Evolutionary conservation across 208 protist genomes (phyloP).

Genomic region (Wallacemonas sp.): DNA sequence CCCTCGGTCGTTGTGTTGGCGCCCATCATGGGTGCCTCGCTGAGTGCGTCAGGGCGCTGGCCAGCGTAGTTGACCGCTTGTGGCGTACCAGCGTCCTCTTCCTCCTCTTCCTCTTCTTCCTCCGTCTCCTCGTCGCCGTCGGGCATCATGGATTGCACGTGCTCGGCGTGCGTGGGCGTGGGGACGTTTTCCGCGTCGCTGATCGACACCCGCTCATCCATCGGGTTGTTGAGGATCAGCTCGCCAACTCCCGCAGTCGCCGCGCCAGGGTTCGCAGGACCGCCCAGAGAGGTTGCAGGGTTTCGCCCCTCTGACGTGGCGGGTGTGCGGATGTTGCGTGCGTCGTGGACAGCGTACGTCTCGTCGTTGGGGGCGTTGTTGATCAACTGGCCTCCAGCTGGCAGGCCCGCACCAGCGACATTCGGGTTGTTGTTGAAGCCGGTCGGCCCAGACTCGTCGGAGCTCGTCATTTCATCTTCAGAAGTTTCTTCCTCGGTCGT

Average conservation of each 20-base stretch:
- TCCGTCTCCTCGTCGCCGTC: conserved; percentile 1
- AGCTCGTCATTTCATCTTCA: conserved; percentile 5
- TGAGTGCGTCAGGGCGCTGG: conserved; percentile 60
- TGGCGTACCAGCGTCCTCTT: conserved; percentile 3
- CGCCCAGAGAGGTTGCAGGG: neutral
- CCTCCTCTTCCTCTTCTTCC: conserved; percentile 20
- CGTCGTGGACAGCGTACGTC: conserved; percentile 33
- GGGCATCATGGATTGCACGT: neutral
- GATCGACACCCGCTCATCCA: conserved; percentile 84
- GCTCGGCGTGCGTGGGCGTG: conserved; percentile 33
- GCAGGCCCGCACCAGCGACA: neutral
- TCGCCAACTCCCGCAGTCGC: conserved; percentile 20
- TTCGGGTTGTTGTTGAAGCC: conserved; percentile 8
- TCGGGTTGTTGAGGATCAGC: conserved; percentile 81
- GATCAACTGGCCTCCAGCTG: conserved; percentile 9
- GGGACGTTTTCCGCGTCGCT: conserved; percentile 43
- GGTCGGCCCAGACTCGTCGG: neutral
- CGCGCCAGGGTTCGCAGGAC: neutral
- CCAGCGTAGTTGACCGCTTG: conserved; percentile 51
- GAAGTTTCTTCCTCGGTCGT: conserved; percentile 11
- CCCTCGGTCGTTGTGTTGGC: conserved; percentile 9
- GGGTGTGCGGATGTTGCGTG: conserved; percentile 35
- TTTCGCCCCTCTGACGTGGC: neutral
- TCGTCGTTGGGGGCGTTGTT: conserved; percentile 59
- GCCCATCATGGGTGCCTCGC: conserved; percentile 24